Percentiles rank a stretch among this genome's conserved stretches.
Conservation (phyloP, 495 filamentous ascomycete species). For the Talaromyces wortmannii region DNA sequence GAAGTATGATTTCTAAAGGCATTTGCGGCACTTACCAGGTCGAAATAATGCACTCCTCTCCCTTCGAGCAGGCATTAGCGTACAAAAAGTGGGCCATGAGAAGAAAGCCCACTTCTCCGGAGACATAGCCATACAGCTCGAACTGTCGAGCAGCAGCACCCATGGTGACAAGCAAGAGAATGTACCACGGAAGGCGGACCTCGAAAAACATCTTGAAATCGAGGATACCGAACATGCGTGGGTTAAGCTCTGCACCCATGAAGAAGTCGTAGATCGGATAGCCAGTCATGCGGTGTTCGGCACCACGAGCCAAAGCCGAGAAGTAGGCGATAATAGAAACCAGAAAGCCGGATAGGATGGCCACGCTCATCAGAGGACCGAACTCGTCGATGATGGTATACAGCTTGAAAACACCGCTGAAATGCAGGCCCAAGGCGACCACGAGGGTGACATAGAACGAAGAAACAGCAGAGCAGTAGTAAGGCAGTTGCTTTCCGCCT, state of each 20-base stretch:
- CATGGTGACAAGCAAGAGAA: constrained; percentile 69
- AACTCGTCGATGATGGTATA: constrained; percentile 96
- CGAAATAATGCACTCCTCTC: constrained; percentile 85
- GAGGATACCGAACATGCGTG: constrained; percentile 77
- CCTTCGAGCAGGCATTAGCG: constrained; percentile 68
- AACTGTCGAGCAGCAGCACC: constrained; percentile 82
- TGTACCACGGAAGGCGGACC: constrained; percentile 93
- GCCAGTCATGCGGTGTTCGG: constrained; percentile 87
- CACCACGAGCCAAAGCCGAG: constrained; percentile 69
- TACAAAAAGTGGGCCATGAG: constrained; percentile 90
- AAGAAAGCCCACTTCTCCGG: constrained; percentile 75
- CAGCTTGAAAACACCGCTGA: constrained; percentile 77
- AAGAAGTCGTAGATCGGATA: constrained; percentile 93
- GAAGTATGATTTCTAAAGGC: neutral
- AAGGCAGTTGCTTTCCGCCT: constrained; percentile 75
- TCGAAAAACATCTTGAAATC: constrained; percentile 99
- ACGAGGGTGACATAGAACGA: constrained; percentile 82
- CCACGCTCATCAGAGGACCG: constrained; percentile 79
- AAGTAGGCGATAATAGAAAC: constrained; percentile 73
- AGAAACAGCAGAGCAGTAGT: constrained; percentile 87
- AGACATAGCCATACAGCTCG: constrained; percentile 79
- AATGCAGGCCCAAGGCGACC: constrained; percentile 61
- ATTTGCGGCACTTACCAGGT: constrained; percentile 56
- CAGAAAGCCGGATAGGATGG: constrained; percentile 78
- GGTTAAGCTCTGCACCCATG: constrained; percentile 97